These are phyloP conservation scores for Globisporangium lucens DNA, from an alignment of 352 stramenopile genomes.

Conservation along the genomic window DNA sequence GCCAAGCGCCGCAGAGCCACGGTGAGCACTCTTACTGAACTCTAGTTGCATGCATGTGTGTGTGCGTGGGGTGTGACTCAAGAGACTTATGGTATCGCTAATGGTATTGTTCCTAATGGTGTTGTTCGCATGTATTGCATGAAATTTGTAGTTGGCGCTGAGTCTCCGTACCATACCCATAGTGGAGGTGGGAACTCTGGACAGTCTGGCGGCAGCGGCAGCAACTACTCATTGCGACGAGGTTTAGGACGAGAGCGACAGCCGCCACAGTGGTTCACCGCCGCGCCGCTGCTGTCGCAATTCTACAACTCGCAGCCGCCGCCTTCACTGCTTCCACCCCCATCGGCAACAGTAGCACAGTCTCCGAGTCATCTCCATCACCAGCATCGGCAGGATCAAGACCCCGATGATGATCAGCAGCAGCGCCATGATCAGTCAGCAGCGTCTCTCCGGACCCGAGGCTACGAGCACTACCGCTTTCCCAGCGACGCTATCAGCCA, in stretches of 20 bases:
- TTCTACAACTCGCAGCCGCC: conserved; percentile 13
- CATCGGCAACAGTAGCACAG: not conserved
- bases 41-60: not conserved
- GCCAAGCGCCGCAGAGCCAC: not conserved
- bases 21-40: not conserved
- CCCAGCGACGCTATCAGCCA: not conserved
- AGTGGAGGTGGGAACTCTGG: not conserved
- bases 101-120: too few relatives aligned
- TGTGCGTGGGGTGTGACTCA: too few relatives aligned
- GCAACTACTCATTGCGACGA: not conserved
- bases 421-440: not conserved
- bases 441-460: not conserved
- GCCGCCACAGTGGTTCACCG: conserved; percentile 18
- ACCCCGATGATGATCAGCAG: not conserved
- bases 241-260: conserved; percentile 3
- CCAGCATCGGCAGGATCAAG: not conserved
- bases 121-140: too few relatives aligned
- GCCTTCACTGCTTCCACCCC: not conserved
- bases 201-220: too few relatives aligned
- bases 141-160: too few relatives aligned
- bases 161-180: not conserved
- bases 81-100: too few relatives aligned
- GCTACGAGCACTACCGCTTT: conserved; percentile 6
- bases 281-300: conserved; percentile 15
- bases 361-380: not conserved